Base-by-base conservation (phyloP, 2,329 filamentous ascomycete species). In the Zymoseptoria tritici region DNA sequence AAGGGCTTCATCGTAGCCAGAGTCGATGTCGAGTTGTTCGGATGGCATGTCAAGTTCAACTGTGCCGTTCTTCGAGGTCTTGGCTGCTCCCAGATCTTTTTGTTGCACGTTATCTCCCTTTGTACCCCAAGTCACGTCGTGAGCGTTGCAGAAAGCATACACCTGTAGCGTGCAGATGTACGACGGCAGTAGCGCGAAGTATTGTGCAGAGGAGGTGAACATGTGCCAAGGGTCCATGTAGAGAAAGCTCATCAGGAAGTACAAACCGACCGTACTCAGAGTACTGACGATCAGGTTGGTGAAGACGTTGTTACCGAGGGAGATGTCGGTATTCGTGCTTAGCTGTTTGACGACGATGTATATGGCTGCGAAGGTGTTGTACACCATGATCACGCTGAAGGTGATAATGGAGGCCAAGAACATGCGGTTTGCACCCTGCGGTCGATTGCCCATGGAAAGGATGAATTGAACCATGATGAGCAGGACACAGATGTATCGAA, bases 211-310 rank as follows among this genome's bases (percentile, higher is more conserved):
- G 0, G 88, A 93, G 11, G 94, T 99, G 77, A 99, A 89, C 89
- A 99, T 94, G 80, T 99, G 94, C 94, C 94, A 99, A 0, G 94
- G 94, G 68, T 99, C 95, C 53, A 99, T 84, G 76, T 99, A 99
- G 62, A 99, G 78, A 78, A 99, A 91, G 22, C 89, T 94, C 87
- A 96, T 96, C 77, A 96, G 75, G 79, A 99, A 94, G 81, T 97
- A 99, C 49, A 99, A 81, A 0, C 95, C 94, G 49, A 97, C 78
- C 0, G 94, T 99, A 1, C 91, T 95, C 3, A 88, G 80, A n/a
- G 89, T 87, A 6, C 89, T 94, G 55, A 99, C 85, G 70, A 97
- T 90, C 63, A 99, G 83, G 75, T 97, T 97, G 61, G 92, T 94
- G 78, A 99, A 96, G 61, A 96, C 83, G 72, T 95, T 95, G 77